Percentiles rank a stretch among this genome's conserved stretches.
Conservation (phyloP, 495 filamentous ascomycete genomes). For the Cercophora newfieldiana region DNA sequence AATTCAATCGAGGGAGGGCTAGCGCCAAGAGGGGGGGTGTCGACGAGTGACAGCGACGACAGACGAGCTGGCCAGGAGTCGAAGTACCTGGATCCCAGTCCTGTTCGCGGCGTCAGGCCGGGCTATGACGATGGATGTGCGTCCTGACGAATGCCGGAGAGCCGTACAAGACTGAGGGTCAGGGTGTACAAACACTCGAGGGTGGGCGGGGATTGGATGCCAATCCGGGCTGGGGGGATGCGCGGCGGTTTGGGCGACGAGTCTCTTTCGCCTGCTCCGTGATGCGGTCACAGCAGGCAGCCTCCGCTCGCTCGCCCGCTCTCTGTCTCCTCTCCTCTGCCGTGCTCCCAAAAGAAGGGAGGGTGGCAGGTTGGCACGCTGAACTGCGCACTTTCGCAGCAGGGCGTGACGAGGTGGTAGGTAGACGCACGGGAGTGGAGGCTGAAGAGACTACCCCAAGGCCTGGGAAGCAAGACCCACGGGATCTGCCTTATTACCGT, state of each 20-base stretch:
- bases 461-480: not conserved
- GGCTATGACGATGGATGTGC: slow-evolving; percentile 22
- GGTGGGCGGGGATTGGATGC: slow-evolving; percentile 16
- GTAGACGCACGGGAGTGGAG: not conserved
- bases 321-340: slow-evolving; percentile 9
- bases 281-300: not conserved
- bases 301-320: not conserved
- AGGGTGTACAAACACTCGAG: slow-evolving; percentile 7
- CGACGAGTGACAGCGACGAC: not conserved
- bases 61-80: not conserved
- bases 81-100: slow-evolving; percentile 22
- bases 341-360: slow-evolving; percentile 6
- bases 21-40: slow-evolving; percentile 10
- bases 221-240: slow-evolving; percentile 3
- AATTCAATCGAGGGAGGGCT: slow-evolving; percentile 7
- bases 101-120: slow-evolving; percentile 8
- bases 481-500: slow-evolving; percentile 8
- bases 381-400: not conserved
- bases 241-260: slow-evolving; percentile 10
- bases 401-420: not conserved
- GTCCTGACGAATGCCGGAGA: slow-evolving; percentile 21
- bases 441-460: slow-evolving; percentile 8
- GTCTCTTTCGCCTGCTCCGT: not conserved
- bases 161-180: slow-evolving; percentile 11
- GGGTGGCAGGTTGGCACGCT: slow-evolving; percentile 7